Evolutionary conservation across 2,329 filamentous ascomycete species (phyloP).

Genomic region (Exophiala lecanii-corni): DNA sequence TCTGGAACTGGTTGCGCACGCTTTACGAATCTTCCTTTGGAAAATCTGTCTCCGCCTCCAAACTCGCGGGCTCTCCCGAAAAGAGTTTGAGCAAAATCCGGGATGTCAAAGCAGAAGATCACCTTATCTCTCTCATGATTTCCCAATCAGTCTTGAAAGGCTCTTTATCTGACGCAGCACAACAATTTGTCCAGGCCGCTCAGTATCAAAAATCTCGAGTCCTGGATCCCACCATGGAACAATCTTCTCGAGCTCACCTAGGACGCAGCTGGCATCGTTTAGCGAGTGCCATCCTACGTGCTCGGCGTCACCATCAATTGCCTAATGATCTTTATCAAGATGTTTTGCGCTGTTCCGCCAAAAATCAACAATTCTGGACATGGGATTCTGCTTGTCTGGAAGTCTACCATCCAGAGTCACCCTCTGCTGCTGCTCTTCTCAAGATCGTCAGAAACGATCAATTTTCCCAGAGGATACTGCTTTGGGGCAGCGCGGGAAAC

Average conservation of each 20-base stretch:
- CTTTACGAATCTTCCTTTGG: slow-evolving; percentile 14
- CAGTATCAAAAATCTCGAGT: slow-evolving; percentile 22
- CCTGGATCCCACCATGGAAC: slow-evolving; percentile 10
- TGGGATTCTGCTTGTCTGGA: slow-evolving; percentile 18
- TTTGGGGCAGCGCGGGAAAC: too few species aligned
- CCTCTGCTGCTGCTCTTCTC: slow-evolving; percentile 24
- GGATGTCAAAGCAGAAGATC: slow-evolving; percentile 20
- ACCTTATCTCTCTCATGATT: slow-evolving; percentile 23
- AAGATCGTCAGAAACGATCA: slow-evolving; percentile 15
- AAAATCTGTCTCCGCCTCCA: slow-evolving; percentile 4
- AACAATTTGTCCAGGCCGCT: slow-evolving; percentile 23
- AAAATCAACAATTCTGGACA: neutral
- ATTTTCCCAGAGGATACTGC: slow-evolving; percentile 14
- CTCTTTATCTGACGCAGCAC: slow-evolving; percentile 18
- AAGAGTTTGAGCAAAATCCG: neutral
- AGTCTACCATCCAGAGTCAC: slow-evolving; percentile 35
- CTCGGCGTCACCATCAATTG: slow-evolving; percentile 27
- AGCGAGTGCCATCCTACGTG: slow-evolving; percentile 28
- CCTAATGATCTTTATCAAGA: slow-evolving; percentile 32
- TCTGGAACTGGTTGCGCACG: slow-evolving; percentile 24
- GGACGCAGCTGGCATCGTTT: slow-evolving; percentile 20
- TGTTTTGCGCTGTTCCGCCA: slow-evolving; percentile 22
- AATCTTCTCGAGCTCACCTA: slow-evolving; percentile 1
- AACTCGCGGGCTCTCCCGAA: slow-evolving; percentile 1
- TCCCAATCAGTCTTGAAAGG: slow-evolving; percentile 12